Percentiles rank a stretch among this genome's conserved stretches.
Conservation (phyloP, 1,284 basidiomycete species). For the Tremellales sp. region DNA sequence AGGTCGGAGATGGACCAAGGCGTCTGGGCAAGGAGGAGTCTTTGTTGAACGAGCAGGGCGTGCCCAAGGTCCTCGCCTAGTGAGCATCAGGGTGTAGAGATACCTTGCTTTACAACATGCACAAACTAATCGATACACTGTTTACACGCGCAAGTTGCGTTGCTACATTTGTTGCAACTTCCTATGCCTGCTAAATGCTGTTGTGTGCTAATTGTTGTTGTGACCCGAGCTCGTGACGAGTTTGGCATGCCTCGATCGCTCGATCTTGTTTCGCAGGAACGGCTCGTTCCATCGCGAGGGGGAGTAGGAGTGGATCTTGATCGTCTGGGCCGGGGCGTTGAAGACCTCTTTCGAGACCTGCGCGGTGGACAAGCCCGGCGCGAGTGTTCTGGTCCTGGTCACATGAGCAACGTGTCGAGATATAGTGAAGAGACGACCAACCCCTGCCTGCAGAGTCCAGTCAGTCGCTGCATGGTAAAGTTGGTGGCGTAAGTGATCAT, state of each 20-base stretch:
- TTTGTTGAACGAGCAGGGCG: conserved; percentile 47
- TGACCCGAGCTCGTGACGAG: conserved; percentile 4
- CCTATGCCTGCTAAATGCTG: background rate
- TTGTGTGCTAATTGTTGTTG: background rate
- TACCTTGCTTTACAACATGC: too few species aligned
- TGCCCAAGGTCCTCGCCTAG: conserved; percentile 47
- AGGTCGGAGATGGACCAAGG: conserved; percentile 85
- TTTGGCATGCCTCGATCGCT: conserved; percentile 6
- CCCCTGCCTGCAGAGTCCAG: conserved; percentile 11
- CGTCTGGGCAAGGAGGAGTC: conserved; percentile 44
- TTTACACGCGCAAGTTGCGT: background rate
- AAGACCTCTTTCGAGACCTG: background rate
- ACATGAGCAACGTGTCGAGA: background rate
- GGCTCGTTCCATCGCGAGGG: conserved; percentile 8
- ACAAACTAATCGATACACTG: background rate
- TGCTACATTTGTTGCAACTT: background rate
- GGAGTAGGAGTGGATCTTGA: conserved; percentile 1
- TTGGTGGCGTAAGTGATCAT: conserved; percentile 19
- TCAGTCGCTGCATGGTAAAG: conserved; percentile 8
- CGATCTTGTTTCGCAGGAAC: conserved; percentile 14
- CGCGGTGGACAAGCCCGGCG: conserved; percentile 8
- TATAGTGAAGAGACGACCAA: conserved; percentile 2
- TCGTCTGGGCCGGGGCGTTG: background rate
- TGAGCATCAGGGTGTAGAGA: background rate
- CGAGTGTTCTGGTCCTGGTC: background rate